Conservation (phyloP, 2,329 filamentous ascomycete species). For the Curvularia eragrostidis region DNA sequence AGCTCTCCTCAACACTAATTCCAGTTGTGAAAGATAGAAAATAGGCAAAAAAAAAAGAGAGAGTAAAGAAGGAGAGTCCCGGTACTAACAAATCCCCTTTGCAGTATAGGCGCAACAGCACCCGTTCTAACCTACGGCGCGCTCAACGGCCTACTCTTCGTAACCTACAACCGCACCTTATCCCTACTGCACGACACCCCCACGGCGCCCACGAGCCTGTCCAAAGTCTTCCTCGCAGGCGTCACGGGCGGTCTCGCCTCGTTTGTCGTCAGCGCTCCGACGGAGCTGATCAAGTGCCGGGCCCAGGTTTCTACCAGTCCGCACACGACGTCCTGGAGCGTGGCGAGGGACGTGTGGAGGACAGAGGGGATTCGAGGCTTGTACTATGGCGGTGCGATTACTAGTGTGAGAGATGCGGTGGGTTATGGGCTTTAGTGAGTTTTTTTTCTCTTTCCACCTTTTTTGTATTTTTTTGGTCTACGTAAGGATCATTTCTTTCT, state of each 20-base stretch:
- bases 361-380: conserved; percentile 70
- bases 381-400: conserved; percentile 82
- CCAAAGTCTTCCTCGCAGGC: conserved; percentile 79
- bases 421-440: conserved; percentile 93
- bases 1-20: not conserved
- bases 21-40: not conserved
- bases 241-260: conserved; percentile 82
- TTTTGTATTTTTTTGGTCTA: not conserved
- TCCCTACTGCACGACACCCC: conserved; percentile 58
- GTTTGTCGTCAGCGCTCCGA: conserved; percentile 85
- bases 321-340: conserved; percentile 62
- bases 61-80: not conserved
- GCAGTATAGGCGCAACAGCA: conserved; percentile 72
- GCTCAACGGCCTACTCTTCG: conserved; percentile 87
- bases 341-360: conserved; percentile 67
- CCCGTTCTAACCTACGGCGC: conserved; percentile 90
- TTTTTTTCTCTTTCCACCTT: not conserved
- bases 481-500: too few relatives aligned
- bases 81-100: not conserved
- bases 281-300: conserved; percentile 88
- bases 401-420: conserved; percentile 81
- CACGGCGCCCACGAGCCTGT: conserved; percentile 55
- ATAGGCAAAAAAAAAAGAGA: not conserved
- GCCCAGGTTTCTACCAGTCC: conserved; percentile 68
- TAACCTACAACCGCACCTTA: conserved; percentile 87